Evolutionary conservation across 176 grass and related monocot species (phyloP).

Genomic region (Oryza meyeriana): DNA sequence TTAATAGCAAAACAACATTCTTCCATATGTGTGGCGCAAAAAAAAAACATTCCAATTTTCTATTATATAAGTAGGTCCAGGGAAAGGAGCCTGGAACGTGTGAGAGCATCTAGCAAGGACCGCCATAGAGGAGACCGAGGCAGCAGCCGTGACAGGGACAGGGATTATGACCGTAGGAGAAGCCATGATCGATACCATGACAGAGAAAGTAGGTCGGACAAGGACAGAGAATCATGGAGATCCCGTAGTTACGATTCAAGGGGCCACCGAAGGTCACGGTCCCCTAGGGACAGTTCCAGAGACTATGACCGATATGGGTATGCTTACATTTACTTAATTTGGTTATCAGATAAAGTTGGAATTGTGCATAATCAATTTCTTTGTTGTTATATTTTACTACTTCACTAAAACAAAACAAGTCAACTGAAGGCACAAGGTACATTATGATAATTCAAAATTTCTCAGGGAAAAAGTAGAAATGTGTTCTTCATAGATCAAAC

Average conservation of each 20-base stretch:
- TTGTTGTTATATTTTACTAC: neutral
- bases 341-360: conserved; percentile 18
- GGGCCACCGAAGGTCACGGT: conserved; percentile 63
- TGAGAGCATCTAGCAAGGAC: conserved; percentile 68
- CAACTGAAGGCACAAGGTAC: neutral
- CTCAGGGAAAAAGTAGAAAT: neutral
- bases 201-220: conserved; percentile 49
- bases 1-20: neutral
- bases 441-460: neutral
- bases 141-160: conserved; percentile 59
- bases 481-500: neutral
- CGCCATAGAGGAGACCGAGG: conserved; percentile 52
- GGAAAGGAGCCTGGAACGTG: conserved; percentile 67
- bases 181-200: conserved; percentile 72
- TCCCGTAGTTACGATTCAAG: conserved; percentile 73
- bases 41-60: neutral
- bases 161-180: conserved; percentile 62
- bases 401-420: neutral
- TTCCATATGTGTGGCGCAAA: neutral
- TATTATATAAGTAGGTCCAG: conserved; percentile 48
- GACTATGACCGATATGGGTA: conserved; percentile 70
- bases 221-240: conserved; percentile 58
- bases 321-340: conserved; percentile 8
- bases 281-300: conserved; percentile 61
- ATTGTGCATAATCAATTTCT: neutral